Conservation (phyloP, 257 asterid species). For the Phtheirospermum japonicum region DNA sequence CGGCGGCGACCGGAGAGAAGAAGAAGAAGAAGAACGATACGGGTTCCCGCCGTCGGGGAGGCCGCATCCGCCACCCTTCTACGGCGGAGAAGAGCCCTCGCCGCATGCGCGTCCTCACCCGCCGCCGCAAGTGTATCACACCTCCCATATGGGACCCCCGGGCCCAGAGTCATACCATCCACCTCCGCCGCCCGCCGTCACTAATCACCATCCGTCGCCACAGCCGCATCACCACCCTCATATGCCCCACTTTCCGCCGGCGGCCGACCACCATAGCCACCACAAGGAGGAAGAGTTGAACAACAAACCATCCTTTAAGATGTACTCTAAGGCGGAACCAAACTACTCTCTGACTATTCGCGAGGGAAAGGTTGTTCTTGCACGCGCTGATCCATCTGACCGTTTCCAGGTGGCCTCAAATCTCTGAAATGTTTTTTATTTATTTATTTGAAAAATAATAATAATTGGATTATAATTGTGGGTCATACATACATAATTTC, state of each 20-base stretch:
- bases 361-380: constrained; percentile 69
- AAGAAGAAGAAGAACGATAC: not conserved
- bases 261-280: constrained; percentile 20
- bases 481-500: not conserved
- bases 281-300: constrained; percentile 30
- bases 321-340: constrained; percentile 61
- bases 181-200: constrained; percentile 30
- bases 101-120: not conserved
- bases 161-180: constrained; percentile 9
- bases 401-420: constrained; percentile 47
- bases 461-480: not conserved
- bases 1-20: constrained; percentile 5
- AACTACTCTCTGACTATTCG: constrained; percentile 66
- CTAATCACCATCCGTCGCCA: constrained; percentile 22
- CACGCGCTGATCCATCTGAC: constrained; percentile 62
- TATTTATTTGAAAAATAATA: not conserved
- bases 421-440: not conserved
- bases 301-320: constrained; percentile 58
- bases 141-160: not conserved
- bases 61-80: not conserved
- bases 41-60: not conserved
- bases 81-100: not conserved
- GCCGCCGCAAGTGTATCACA: constrained; percentile 1
- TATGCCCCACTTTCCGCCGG: constrained; percentile 32
- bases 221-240: constrained; percentile 31